Evolutionary conservation across 2,329 filamentous ascomycete genomes (phyloP), one percentile per base, ranked within the genome.

Genomic region (Fusarium floridanum): DNA sequence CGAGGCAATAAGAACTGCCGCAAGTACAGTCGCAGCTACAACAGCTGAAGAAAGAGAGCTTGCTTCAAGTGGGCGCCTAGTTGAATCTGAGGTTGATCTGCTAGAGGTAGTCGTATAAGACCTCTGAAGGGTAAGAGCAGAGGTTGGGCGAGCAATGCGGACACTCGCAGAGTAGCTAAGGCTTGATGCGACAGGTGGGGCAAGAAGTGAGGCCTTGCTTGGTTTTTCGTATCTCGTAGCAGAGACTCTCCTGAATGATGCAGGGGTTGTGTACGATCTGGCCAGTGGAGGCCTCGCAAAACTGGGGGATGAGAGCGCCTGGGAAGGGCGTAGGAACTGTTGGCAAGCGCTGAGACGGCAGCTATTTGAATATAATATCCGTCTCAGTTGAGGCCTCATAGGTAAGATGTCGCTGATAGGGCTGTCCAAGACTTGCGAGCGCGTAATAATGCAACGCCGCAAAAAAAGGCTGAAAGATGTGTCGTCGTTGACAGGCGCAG

Each of bases 371-470:
- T 65, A 75, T 62, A 71, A 10, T 29, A 66, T 60, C 53, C 67
- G 71, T 62, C 65, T 65, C 61, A 76, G 56, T 68, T 74, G 77
- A 32, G 66, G 48, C 61, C 73, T 78, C 77, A 79, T 79, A 76
- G 60, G 69, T 76, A 55, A 75, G 66, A 36, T 55, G 39, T 48
- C 48, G 56, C 48, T 60, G 65, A 63, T 20, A 61, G 65, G 41
- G 41, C 62, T 70, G 62, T 50, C 39, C 60, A 66, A 67, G 57
- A 66, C 24, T 50, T 67, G 69, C 68, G 62, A 53, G 72, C 66
- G 75, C 67, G 76, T 69, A 62, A 74, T 69, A 62, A 74, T 55
- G 43, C 64, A 69, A 53, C 73, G 65, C 56, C 64, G 69, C 71
- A 70, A 66, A 71, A 67, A 56, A 64, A 59, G 66, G 20, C 41